Evolutionary conservation across 2,329 filamentous ascomycete genomes (phyloP), one percentile per base, ranked within the genome.

Genomic region (Thelonectria rubi): DNA sequence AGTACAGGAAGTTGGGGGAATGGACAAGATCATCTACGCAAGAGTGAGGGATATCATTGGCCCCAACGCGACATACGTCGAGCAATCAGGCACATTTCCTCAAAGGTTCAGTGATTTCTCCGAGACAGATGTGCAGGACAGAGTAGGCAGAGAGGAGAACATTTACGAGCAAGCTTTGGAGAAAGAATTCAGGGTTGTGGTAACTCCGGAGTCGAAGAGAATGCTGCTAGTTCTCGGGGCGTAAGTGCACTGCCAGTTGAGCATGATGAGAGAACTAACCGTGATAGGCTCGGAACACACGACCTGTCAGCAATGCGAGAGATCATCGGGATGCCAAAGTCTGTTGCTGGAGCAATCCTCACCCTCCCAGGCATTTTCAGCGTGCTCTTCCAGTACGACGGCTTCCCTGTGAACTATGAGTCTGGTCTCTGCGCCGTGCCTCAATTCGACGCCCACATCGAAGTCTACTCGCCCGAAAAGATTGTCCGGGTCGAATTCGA

Each of bases 11-110:
- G 75, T 89, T 0, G 80, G 76, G 0, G 74, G 72, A 0, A 79
- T 88, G 32, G 79, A 78, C 0, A 78, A 81, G 49, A 84, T 90
- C 12, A 73, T 80, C 18, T 89, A 89, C 65, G 86, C 82, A 0
- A 76, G 86, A 1, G 78, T 83, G 2, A 55, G 67, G 51, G 72
- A 75, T 5, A 69, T 76, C 5, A 81, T 83, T 5, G 87, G 86
- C 0, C 85, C 82, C 0, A 87, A 88, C 60, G 68, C 77, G 0
- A 65, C 70, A 7, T 84, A 84, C 40, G 79, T 86, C 1, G 60
- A 64, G 0, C 80, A 86, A 66, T 82, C 78, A 3, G 83, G 80
- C 8, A 84, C 81, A 0, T 85, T 79, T 58, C 80, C 79, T 1
- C 64, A 74, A 17, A 78, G 76, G 21, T 81, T 79, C 50, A 58